Conservation (phyloP, 2,329 filamentous ascomycete species). For the Teratosphaeria gauchensis region DNA sequence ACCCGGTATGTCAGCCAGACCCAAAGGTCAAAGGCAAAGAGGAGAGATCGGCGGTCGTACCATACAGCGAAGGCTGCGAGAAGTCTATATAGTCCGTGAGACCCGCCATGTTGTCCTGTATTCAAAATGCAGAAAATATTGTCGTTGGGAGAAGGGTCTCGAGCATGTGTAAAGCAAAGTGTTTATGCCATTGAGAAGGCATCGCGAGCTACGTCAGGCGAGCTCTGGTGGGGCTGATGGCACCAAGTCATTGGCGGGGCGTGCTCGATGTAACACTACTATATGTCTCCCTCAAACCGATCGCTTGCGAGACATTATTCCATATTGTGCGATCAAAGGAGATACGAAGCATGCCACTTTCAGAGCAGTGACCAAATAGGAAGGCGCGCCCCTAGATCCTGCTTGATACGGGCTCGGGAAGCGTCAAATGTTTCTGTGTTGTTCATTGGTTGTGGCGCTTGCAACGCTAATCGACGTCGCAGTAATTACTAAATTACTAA, state of each 20-base stretch:
- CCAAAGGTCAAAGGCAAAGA: background rate
- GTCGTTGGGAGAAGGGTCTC: background rate
- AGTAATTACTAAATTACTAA: background rate
- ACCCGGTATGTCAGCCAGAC: background rate
- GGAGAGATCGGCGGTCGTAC: slow-evolving; percentile 20
- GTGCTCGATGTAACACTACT: background rate
- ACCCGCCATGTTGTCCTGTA: slow-evolving; percentile 17
- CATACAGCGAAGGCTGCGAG: slow-evolving; percentile 38
- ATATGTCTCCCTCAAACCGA: background rate
- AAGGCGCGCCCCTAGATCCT: background rate
- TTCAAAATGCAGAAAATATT: slow-evolving; percentile 14
- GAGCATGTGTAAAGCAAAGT: background rate
- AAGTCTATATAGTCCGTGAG: slow-evolving; percentile 20
- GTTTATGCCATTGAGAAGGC: background rate
- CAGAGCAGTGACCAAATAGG: background rate
- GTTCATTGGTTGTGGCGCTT: background rate
- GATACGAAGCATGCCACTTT: background rate
- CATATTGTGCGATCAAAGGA: background rate
- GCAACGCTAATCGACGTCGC: background rate
- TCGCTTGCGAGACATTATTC: background rate
- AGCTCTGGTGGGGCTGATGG: background rate
- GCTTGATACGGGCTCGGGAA: background rate
- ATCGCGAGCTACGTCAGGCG: background rate
- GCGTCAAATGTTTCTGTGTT: background rate
- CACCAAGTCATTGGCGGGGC: background rate